Evolutionary conservation across 352 stramenopile genomes (phyloP).

Genomic region (Albugo laibachii): DNA sequence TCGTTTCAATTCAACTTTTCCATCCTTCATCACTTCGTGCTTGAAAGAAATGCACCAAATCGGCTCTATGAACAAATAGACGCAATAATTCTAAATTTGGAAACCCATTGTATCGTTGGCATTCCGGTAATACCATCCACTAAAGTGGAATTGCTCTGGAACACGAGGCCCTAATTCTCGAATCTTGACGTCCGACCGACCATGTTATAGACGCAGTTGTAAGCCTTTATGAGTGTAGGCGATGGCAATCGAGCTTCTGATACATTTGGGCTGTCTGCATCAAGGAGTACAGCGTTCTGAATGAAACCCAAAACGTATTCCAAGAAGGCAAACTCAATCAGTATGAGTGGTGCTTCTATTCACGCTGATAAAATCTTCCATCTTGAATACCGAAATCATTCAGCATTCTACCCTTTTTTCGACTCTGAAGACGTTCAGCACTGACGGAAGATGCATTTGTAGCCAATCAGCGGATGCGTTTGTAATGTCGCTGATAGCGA

Average conservation of each 20-base stretch:
- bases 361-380: conserved; percentile 39
- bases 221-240: conserved; percentile 42
- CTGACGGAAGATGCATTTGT: too few relatives aligned
- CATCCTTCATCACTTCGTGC: conserved; percentile 34
- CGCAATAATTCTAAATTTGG: conserved; percentile 36
- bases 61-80: conserved; percentile 31
- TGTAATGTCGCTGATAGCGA: too few relatives aligned
- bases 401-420: too few relatives aligned
- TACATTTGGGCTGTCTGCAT: conserved; percentile 42
- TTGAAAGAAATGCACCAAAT: conserved; percentile 32
- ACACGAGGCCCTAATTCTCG: conserved; percentile 20
- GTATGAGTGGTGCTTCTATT: conserved; percentile 34
- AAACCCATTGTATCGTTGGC: conserved; percentile 29
- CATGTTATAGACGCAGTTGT: conserved; percentile 54
- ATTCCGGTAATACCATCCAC: conserved; percentile 33
- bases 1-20: conserved; percentile 31
- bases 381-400: conserved; percentile 61
- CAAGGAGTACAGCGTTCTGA: too few relatives aligned
- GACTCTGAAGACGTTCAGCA: too few relatives aligned
- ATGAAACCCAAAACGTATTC: conserved; percentile 44
- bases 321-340: conserved; percentile 23
- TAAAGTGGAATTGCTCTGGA: conserved; percentile 34
- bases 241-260: conserved; percentile 41
- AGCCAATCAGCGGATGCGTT: too few relatives aligned
- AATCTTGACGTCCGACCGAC: conserved; percentile 34